These are phyloP conservation scores for Penicillium sclerotigenum DNA, from an alignment of 2,329 filamentous ascomycete genomes.

Conservation along the genomic window DNA sequence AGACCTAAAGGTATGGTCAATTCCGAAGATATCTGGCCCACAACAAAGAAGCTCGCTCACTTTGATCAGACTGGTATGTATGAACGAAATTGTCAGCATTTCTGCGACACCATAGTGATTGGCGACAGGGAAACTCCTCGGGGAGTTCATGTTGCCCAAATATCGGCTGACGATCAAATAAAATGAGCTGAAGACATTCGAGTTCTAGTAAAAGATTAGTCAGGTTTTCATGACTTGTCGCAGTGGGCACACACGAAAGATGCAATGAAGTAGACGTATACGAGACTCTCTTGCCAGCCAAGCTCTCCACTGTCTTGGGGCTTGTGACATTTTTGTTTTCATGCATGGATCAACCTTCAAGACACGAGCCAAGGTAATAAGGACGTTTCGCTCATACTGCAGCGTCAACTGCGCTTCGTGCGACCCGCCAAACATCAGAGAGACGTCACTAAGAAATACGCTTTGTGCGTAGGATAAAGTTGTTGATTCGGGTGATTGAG, in stretches of 20 bases:
- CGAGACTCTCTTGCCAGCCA: conserved; percentile 4
- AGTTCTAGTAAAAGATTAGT: neutral
- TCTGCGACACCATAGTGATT: conserved; percentile 1
- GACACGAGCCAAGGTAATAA: neutral
- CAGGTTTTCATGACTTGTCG: neutral
- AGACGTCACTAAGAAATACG: neutral
- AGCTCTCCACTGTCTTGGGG: neutral
- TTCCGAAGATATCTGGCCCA: neutral
- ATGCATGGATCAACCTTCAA: conserved; percentile 1
- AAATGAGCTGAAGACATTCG: conserved; percentile 1
- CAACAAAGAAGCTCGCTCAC: neutral
- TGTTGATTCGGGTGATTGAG: neutral
- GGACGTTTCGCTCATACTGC: conserved; percentile 1
- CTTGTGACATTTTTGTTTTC: neutral
- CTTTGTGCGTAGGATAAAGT: neutral
- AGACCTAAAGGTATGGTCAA: neutral
- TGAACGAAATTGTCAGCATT: neutral
- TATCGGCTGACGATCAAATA: conserved; percentile 1
- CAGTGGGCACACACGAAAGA: neutral
- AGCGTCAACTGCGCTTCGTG: neutral
- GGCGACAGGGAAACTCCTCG: neutral
- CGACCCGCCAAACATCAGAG: neutral
- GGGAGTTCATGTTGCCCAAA: neutral
- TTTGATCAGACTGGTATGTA: neutral
- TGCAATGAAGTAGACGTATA: neutral